Evolutionary conservation across 2,329 filamentous ascomycete genomes (phyloP).

Genomic region (Colletotrichum trifolii): DNA sequence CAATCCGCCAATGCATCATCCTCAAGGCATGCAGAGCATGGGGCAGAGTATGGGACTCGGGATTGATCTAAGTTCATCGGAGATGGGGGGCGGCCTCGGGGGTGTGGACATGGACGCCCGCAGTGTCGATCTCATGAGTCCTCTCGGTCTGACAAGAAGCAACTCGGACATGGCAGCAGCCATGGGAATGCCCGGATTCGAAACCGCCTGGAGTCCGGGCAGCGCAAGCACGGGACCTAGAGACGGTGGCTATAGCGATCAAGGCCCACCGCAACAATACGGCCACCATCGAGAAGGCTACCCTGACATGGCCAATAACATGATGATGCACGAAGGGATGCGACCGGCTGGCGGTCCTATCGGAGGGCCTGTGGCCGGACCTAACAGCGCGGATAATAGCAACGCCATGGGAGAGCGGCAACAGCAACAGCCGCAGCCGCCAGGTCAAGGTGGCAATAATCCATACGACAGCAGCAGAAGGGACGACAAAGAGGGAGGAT

Average conservation of each 20-base stretch:
- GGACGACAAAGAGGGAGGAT: conserved; percentile 25
- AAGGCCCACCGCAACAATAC: conserved; percentile 12
- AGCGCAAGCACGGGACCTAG: conserved; percentile 27
- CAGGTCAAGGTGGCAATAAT: background rate
- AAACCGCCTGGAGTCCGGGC: conserved; percentile 32
- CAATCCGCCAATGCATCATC: conserved; percentile 15
- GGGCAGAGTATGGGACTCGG: conserved; percentile 25
- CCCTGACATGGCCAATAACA: conserved; percentile 8
- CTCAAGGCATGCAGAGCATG: conserved; percentile 17
- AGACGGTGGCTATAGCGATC: conserved; percentile 22
- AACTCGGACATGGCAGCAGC: conserved; percentile 30
- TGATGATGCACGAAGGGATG: conserved; percentile 26
- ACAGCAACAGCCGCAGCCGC: conserved; percentile 23
- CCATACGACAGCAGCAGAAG: conserved; percentile 14
- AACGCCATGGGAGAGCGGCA: conserved; percentile 6
- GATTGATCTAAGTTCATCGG: conserved; percentile 14
- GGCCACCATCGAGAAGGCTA: conserved; percentile 11
- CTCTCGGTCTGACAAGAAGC: conserved; percentile 31
- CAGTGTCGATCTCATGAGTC: conserved; percentile 35
- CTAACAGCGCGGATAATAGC: background rate
- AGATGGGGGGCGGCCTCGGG: conserved; percentile 13
- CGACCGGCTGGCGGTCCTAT: conserved; percentile 1
- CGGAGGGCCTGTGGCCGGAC: background rate
- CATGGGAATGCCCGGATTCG: conserved; percentile 33
- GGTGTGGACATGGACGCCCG: conserved; percentile 30